These are phyloP conservation scores for Ricinus communis DNA, from an alignment of 345 rosid genomes.

Conservation along the genomic window DNA sequence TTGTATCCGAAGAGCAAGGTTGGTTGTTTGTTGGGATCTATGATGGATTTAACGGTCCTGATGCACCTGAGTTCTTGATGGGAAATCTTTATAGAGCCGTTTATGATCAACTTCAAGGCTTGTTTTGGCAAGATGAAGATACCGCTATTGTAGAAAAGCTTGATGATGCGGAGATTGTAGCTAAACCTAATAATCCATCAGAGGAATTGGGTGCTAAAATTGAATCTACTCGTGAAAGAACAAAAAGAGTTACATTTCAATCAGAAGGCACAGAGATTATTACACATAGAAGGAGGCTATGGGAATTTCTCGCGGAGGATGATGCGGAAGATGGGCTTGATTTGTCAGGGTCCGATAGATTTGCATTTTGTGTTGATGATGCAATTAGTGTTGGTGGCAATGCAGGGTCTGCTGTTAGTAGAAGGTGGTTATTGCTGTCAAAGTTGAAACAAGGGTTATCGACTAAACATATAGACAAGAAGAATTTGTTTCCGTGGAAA, in stretches of 20 bases:
- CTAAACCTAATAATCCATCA: too few relatives aligned
- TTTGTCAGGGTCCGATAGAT: slow-evolving; percentile 91
- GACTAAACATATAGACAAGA: slow-evolving; percentile 54
- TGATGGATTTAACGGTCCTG: slow-evolving; percentile 97
- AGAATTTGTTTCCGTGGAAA: slow-evolving; percentile 79
- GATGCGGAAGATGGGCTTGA: slow-evolving; percentile 86
- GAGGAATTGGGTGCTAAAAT: slow-evolving; percentile 4
- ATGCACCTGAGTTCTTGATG: slow-evolving; percentile 97
- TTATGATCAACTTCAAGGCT: slow-evolving; percentile 74
- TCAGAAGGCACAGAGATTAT: slow-evolving; percentile 53
- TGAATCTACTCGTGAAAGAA: slow-evolving; percentile 25
- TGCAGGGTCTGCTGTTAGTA: slow-evolving; percentile 62
- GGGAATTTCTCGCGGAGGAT: slow-evolving; percentile 87
- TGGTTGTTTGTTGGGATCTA: slow-evolving; percentile 97
- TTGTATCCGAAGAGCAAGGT: slow-evolving; percentile 95
- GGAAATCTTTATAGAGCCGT: slow-evolving; percentile 94
- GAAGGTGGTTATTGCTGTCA: slow-evolving; percentile 78
- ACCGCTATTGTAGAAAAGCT: slow-evolving; percentile 14
- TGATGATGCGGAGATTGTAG: too few relatives aligned
- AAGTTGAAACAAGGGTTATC: slow-evolving; percentile 81
- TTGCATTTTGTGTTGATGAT: slow-evolving; percentile 89
- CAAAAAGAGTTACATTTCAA: slow-evolving; percentile 57
- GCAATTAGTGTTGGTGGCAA: slow-evolving; percentile 64
- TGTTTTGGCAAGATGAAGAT: slow-evolving; percentile 83
- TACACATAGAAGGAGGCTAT: slow-evolving; percentile 44